phyloP scores from a whole-genome alignment of 163 green algal genomes.

The Volvox carteri region DNA sequence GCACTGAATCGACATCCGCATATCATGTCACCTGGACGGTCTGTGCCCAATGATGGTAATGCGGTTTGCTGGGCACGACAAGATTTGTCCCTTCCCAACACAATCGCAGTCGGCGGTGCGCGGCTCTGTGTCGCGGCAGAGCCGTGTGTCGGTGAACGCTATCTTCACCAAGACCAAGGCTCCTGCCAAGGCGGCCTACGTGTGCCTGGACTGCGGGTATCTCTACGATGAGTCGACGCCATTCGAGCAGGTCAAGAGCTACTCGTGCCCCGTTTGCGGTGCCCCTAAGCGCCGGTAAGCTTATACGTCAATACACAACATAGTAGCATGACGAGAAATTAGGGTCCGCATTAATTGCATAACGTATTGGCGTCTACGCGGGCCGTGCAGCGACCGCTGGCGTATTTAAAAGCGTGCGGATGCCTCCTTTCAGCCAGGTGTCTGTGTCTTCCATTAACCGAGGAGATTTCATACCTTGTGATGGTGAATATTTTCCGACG shows the following conservation, averaged over 20 bases:
- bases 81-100: not conserved
- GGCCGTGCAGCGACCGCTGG: no score
- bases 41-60: not conserved
- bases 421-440: no score
- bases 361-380: no score
- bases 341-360: no score
- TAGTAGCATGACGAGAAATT: no score
- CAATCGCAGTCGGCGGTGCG: constrained; percentile 25
- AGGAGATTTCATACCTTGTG: no score
- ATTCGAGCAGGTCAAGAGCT: constrained; percentile 46
- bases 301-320: no score
- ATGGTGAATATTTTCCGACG: no score
- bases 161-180: constrained; percentile 44
- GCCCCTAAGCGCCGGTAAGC: constrained; percentile 48
- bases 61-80: not conserved
- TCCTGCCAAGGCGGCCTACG: constrained; percentile 19
- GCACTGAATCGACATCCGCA: not conserved
- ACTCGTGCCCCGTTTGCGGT: constrained; percentile 49
- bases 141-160: constrained; percentile 27
- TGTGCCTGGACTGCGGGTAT: constrained; percentile 57
- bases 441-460: no score
- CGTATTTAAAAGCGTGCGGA: no score
- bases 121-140: constrained; percentile 26
- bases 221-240: constrained; percentile 33
- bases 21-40: not conserved